Evolutionary conservation across 768 basidiomycete species (phyloP).

Genomic region (Ramaria rubella): DNA sequence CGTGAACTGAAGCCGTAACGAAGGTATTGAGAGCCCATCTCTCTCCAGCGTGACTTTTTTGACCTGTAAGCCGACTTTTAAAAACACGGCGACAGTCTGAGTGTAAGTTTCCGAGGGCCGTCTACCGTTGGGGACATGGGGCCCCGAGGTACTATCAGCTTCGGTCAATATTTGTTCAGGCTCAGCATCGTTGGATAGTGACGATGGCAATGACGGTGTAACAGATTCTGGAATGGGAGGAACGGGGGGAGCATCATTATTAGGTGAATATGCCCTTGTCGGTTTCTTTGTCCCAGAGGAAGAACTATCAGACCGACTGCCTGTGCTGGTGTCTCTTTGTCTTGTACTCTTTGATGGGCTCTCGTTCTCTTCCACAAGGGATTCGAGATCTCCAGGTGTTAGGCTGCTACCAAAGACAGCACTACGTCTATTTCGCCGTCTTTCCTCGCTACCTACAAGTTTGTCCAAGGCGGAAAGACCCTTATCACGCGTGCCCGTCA

Average conservation of each 20-base stretch:
- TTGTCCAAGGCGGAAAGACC: conserved; percentile 31
- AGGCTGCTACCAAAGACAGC: conserved; percentile 51
- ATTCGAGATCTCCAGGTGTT: conserved; percentile 68
- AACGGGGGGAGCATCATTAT: conserved; percentile 24
- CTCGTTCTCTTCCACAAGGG: conserved; percentile 70
- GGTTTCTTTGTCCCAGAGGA: conserved; percentile 4
- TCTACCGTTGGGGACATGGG: conserved; percentile 6
- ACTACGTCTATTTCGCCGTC: conserved; percentile 49
- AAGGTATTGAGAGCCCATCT: conserved; percentile 60
- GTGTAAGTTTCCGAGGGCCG: conserved; percentile 21
- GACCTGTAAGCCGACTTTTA: conserved; percentile 86
- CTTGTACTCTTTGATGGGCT: conserved; percentile 32
- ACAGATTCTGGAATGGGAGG: conserved; percentile 29
- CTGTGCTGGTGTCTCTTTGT: conserved; percentile 20
- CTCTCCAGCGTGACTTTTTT: conserved; percentile 73
- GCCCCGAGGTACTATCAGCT: conserved; percentile 18
- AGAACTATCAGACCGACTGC: conserved; percentile 3
- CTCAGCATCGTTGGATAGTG: neutral
- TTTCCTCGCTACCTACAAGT: conserved; percentile 29
- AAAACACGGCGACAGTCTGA: conserved; percentile 60
- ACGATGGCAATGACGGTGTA: conserved; percentile 8
- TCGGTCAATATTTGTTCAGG: conserved; percentile 9
- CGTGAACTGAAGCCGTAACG: conserved; percentile 81
- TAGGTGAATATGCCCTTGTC: conserved; percentile 18
- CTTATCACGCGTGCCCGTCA: conserved; percentile 55